Base-by-base conservation (phyloP, 2,329 filamentous ascomycete species). In the Epichloe gansuensis region DNA sequence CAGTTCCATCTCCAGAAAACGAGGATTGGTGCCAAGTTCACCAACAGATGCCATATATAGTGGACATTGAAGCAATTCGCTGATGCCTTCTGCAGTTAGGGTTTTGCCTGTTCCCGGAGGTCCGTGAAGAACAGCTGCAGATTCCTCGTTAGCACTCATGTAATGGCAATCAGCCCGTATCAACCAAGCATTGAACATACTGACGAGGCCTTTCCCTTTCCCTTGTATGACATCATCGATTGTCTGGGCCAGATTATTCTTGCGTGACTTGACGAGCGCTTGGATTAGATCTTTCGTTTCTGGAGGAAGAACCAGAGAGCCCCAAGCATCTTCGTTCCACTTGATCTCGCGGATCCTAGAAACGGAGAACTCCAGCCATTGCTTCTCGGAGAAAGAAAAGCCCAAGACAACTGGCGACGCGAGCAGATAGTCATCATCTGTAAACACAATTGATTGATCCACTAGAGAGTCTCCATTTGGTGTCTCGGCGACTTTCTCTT, bases 61-160 rank as follows among this genome's bases (percentile, higher is more conserved):
- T 0, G 89, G 90, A 51, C 86, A 86, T 62, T 85, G 83, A 51
- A 94, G 80, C 12, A 91, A 76, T 63, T 94, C 89, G 9, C 86
- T 87, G 56, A 95, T 91, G 11, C 85, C 86, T 65, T 95, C 88
- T 1, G 88, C 89, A 0, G 90, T 95, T 5, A 95, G 75, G 0
- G 89, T 94, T 70, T 95, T 95, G 49, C 90, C 90, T 0, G 89
- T 91, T 17, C 89, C 90, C 0, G 90, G 89, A 4, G 88, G 86
- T 3, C 89, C 88, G 59, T 94, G 88, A 0, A 95, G 77, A 1
- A 95, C 86, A 41, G 77, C 75, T 72, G 39, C 5, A 21, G 6
- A 49, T 13, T 15, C n/a, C n/a, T n/a, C 13, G 17, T 50, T 44
- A 44, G 48, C 39, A 44, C n/a, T 35, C 4, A 28, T 5, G 6